Base-by-base conservation (phyloP, 768 basidiomycete species). In the Auricularia auricula-judae region DNA sequence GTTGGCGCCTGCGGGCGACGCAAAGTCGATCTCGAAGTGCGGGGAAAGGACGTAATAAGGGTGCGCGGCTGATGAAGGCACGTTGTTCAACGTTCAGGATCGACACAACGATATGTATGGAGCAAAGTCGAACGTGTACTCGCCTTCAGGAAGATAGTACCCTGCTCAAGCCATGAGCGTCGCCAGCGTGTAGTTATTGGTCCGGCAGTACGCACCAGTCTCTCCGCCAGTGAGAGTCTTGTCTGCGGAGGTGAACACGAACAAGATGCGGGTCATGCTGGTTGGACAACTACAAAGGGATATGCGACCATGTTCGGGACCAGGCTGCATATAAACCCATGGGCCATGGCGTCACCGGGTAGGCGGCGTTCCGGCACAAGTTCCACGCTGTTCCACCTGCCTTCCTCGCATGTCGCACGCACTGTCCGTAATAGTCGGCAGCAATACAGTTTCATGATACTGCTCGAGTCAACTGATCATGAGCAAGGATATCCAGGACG, bases 221-320 rank as follows among this genome's bases (percentile, higher is more conserved):
- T 72, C 73, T 0, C 62, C 68, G 23, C 81, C 84, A 14, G 76
- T 79, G 23, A 87, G 76, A 29, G 81, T 80, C 72, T 81, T 84
- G 56, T 83, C 73, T 65, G 78, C 81, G 59, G 88, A 90, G 36
- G 88, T 88, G 71, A 86, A 81, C 18, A 92, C 84, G 73, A 92
- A 87, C 68, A 91, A 84, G 44, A 91, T 47, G 61, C 64, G 64
- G 4, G 64, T 39, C 64, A 65, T 65, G 34, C 29, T 29, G 29
- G 29, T 29, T 29, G 29, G 29, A 29, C 29, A 29, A 29, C 29
- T 29, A 29, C 29, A 29, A 29, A 29, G 29, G 23, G 23, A 29
- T 29, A 29, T 29, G 23, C 23, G 23, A 29, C 23, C 23, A 29
- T 29, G 29, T 29, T 29, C 29, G 29, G 23, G 23, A 29, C 29